Evolutionary conservation across 2,329 filamentous ascomycete genomes (phyloP).

Genomic region (Curvularia lunata): DNA sequence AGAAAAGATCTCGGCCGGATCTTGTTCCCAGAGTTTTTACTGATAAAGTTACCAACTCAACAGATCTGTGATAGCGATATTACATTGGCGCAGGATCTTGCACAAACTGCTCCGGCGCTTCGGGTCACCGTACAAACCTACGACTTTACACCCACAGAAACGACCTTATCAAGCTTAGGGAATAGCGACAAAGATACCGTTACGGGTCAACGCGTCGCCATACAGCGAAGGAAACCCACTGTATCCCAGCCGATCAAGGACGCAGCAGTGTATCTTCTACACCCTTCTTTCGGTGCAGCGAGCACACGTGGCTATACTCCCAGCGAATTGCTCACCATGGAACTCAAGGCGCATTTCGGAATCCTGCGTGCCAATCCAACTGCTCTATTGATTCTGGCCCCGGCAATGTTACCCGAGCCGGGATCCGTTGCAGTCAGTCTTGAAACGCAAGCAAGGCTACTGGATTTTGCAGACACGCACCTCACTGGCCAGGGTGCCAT

Average conservation of each 20-base stretch:
- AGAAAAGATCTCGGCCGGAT: neutral
- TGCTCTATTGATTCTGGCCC: slow-evolving; percentile 38
- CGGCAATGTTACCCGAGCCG: slow-evolving; percentile 25
- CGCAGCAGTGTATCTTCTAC: slow-evolving; percentile 48
- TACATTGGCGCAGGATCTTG: neutral
- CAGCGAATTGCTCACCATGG: slow-evolving; percentile 26
- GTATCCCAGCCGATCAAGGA: slow-evolving; percentile 37
- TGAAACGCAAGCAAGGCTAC: slow-evolving; percentile 18
- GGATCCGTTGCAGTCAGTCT: slow-evolving; percentile 10
- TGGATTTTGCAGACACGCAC: slow-evolving; percentile 42
- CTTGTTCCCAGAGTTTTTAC: neutral
- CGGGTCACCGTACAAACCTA: slow-evolving; percentile 11
- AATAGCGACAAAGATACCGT: neutral
- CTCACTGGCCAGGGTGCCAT: slow-evolving; percentile 35
- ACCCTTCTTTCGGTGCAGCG: slow-evolving; percentile 24
- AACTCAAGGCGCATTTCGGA: slow-evolving; percentile 43
- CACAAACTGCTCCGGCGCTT: neutral
- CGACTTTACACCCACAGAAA: slow-evolving; percentile 1
- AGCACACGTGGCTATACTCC: slow-evolving; percentile 16
- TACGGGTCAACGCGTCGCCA: slow-evolving; percentile 14
- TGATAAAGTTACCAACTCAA: neutral
- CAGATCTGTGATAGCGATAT: slow-evolving; percentile 5
- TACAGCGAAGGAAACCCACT: slow-evolving; percentile 27
- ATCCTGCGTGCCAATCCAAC: slow-evolving; percentile 36
- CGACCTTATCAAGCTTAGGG: neutral